Conservation (phyloP, 306 rosid species). For the Cicer judaicum region DNA sequence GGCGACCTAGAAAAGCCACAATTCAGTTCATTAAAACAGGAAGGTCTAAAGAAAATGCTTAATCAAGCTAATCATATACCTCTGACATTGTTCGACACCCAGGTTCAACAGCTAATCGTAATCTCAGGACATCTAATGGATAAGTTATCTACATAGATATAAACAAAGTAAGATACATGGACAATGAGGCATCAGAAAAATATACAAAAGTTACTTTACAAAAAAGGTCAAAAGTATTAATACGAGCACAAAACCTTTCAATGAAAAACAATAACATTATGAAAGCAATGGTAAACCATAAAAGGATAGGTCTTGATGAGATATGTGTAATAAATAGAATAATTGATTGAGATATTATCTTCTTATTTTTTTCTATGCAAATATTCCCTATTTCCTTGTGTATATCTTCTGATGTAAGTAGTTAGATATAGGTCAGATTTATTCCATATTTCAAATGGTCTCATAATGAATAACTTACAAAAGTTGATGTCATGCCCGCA, state of each 20-base stretch:
- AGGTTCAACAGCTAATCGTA: slow-evolving; percentile 91
- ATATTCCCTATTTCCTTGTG: too few relatives aligned
- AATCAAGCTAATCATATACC: slow-evolving; percentile 60
- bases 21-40: slow-evolving; percentile 35
- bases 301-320: not conserved
- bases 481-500: slow-evolving; percentile 98
- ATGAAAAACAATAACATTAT: slow-evolving; percentile 3
- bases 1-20: slow-evolving; percentile 73
- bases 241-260: slow-evolving; percentile 18
- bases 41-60: slow-evolving; percentile 30
- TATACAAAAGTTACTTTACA: not conserved
- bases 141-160: slow-evolving; percentile 69
- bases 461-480: slow-evolving; percentile 62
- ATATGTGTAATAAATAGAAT: too few relatives aligned
- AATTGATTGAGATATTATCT: too few relatives aligned
- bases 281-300: slow-evolving; percentile 21
- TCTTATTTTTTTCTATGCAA: too few relatives aligned
- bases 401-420: too few relatives aligned
- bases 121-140: slow-evolving; percentile 90
- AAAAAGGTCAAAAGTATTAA: slow-evolving; percentile 21
- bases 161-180: slow-evolving; percentile 29
- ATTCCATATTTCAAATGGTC: not conserved
- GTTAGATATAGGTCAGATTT: too few relatives aligned
- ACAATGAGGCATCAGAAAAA: slow-evolving; percentile 10
- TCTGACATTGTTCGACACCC: slow-evolving; percentile 85